Evolutionary conservation across 768 basidiomycete species (phyloP), one percentile per base, ranked within the genome.

Genomic region (Boletellus sp.): DNA sequence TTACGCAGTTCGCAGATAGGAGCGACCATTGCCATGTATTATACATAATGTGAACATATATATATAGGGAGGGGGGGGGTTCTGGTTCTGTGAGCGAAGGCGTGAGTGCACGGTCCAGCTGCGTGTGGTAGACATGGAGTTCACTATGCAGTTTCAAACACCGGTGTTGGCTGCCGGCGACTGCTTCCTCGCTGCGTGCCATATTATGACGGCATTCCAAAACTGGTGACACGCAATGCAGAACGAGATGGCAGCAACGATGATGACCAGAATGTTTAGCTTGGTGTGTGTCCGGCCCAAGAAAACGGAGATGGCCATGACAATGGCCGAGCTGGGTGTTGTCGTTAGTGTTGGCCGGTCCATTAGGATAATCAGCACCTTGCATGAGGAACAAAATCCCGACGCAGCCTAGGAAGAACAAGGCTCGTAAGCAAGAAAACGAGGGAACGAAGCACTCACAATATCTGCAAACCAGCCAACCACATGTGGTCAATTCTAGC

Each of bases 181-280:
- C 48, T 64, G 61, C 38, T 42, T 32, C 39, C 47, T 58, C 35
- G 22, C 35, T 19, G 42, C 47, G 26, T 43, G 12, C 61, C 61
- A 64, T 19, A 33, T 23, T 19, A 58, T 1, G 37, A 63, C 50
- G 7, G 53, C 62, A 32, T 59, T 58, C 42, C 50, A 32, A 31
- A 64, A 58, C 42, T 64, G 59, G 40, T 61, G 56, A 6, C 52
- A 58, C 9, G 62, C 48, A 4, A 64, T 45, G 44, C 53, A 20
- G 39, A 58, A 42, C 5, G 56, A 44, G 37, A 61, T 46, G 5
- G 20, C 53, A 5, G 59, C 47, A 48, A 52, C 52, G 26, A 58
- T 24, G 28, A 64, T 15, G 16, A 55, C 7, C 12, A 64, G 16
- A 6, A 51, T 1, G 24, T 62, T 53, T 32, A 62, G 20, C 17